phyloP scores from a whole-genome alignment of 2,329 filamentous ascomycete species.

The Alternaria arbusti region DNA sequence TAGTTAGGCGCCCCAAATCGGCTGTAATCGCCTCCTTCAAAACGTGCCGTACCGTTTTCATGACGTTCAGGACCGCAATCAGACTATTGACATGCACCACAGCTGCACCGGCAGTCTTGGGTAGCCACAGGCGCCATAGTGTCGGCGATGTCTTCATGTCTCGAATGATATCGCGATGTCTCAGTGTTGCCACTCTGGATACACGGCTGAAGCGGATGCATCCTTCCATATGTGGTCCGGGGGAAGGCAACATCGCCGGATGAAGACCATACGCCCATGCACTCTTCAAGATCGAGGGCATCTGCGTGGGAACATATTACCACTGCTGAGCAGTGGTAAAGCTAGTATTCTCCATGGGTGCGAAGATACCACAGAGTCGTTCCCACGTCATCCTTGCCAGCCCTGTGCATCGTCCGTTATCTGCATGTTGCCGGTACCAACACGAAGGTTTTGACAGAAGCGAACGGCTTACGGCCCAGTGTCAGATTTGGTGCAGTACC shows the following conservation, averaged over 20 bases:
- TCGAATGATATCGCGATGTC: not conserved
- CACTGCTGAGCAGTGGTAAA: not conserved
- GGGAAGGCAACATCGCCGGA: not conserved
- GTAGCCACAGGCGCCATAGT: constrained; percentile 1
- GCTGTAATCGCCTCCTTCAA: not conserved
- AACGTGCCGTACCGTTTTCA: not conserved
- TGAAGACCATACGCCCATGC: not conserved
- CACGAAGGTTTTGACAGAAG: constrained; percentile 9
- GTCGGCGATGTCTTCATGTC: not conserved
- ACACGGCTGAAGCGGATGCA: not conserved
- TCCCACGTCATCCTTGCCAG: not conserved
- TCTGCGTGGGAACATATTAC: not conserved
- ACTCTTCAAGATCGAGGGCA: not conserved
- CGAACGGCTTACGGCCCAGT: constrained; percentile 11
- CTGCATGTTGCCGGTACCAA: not conserved
- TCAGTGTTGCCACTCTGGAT: not conserved
- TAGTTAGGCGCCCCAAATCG: constrained; percentile 2
- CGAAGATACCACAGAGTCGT: not conserved
- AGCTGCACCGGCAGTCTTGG: constrained; percentile 5
- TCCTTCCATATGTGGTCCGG: not conserved
- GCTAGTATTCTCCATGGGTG: not conserved
- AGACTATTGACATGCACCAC: constrained; percentile 17
- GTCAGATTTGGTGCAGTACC: constrained; percentile 10
- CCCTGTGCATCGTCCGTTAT: not conserved
- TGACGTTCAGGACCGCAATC: constrained; percentile 10